Conservation (phyloP, 2,329 filamentous ascomycete genomes). For the Microdochium nivale region DNA sequence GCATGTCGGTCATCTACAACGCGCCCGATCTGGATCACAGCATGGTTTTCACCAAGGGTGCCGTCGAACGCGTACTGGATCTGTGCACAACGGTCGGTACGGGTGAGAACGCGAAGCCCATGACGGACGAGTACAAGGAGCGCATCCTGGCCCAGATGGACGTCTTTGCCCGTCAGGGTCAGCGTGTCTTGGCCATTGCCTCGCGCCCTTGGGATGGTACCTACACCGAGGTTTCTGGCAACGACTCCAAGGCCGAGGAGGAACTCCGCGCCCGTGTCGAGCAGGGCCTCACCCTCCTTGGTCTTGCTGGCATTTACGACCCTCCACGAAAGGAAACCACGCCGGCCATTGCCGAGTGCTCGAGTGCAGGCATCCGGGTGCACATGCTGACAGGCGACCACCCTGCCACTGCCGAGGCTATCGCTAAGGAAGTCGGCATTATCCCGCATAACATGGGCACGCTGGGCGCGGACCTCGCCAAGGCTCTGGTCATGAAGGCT, state of each 20-base stretch:
- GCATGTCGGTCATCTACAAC: conserved; percentile 69
- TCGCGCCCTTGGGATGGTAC: conserved; percentile 51
- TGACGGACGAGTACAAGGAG: conserved; percentile 43
- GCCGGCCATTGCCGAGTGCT: conserved; percentile 60
- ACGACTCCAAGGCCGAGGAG: conserved; percentile 14
- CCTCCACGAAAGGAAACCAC: conserved; percentile 77
- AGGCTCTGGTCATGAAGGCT: conserved; percentile 65
- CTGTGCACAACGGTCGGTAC: conserved; percentile 40
- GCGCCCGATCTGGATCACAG: conserved; percentile 34
- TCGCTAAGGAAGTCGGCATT: conserved; percentile 72
- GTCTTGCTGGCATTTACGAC: conserved; percentile 81
- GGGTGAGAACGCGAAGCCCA: conserved; percentile 29
- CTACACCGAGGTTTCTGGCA: conserved; percentile 22
- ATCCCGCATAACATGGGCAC: conserved; percentile 54
- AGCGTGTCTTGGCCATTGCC: conserved; percentile 64
- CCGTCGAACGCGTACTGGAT: conserved; percentile 52
- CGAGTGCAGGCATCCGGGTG: conserved; percentile 66
- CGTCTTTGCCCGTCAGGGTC: conserved; percentile 54
- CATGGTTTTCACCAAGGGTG: conserved; percentile 53
- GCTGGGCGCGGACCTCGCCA: conserved; percentile 53
- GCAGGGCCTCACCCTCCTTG: conserved; percentile 60
- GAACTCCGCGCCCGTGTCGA: conserved; percentile 55
- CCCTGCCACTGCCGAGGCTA: conserved; percentile 67
- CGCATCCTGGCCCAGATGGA: conserved; percentile 46
- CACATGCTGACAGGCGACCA: conserved; percentile 85